These are phyloP conservation scores for Kokia cookei DNA, from an alignment of 441 rosid species.

Conservation along the genomic window DNA sequence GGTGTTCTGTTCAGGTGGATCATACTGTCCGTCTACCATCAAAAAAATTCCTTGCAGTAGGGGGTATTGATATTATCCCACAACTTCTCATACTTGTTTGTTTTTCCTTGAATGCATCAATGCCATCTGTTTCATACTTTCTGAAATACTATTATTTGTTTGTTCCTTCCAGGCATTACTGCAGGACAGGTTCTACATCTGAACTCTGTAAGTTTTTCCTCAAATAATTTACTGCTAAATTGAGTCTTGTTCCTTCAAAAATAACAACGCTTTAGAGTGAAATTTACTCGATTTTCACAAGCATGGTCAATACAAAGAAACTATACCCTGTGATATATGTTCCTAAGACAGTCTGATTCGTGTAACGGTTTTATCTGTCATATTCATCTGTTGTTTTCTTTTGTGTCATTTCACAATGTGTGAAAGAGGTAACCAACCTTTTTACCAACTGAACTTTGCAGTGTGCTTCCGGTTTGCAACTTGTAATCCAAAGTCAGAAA, in stretches of 20 bases:
- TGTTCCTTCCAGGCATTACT: conserved; percentile 59
- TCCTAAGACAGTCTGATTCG: neutral
- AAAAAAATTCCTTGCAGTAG: conserved; percentile 65
- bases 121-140: neutral
- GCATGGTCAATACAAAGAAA: neutral
- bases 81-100: conserved; percentile 9
- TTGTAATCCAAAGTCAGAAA: conserved; percentile 65
- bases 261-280: neutral
- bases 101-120: neutral
- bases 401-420: too few species aligned
- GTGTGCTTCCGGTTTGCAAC: conserved; percentile 75
- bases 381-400: neutral
- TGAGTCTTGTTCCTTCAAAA: neutral
- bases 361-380: neutral
- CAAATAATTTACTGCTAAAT: neutral
- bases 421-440: neutral
- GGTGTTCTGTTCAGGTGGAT: conserved; percentile 84
- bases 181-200: conserved; percentile 82
- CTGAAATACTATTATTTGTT: neutral
- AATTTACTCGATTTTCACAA: neutral
- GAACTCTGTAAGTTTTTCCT: conserved; percentile 37
- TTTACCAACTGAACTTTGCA: conserved; percentile 32
- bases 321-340: neutral
- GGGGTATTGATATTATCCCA: conserved; percentile 63
- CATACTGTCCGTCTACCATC: conserved; percentile 80